These are phyloP conservation scores for Jamesozyma rosinii DNA, from an alignment of 805 yeast genomes.

Conservation along the genomic window DNA sequence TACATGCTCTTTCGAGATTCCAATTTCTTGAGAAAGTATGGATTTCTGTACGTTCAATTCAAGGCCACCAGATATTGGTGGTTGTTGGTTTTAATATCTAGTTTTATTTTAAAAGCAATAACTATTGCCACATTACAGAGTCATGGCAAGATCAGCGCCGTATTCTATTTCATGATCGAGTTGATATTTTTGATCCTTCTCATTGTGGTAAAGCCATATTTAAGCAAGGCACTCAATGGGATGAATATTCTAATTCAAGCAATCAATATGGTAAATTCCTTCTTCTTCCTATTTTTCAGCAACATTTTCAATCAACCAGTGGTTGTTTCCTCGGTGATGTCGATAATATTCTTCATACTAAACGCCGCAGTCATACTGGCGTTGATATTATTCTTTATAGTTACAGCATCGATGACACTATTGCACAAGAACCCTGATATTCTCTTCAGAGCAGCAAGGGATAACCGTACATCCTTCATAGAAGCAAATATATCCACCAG, in stretches of 20 bases:
- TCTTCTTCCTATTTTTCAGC: slow-evolving; percentile 83
- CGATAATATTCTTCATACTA: slow-evolving; percentile 75
- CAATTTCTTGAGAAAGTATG: slow-evolving; percentile 71
- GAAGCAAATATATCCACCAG: background rate
- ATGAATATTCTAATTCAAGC: slow-evolving; percentile 80
- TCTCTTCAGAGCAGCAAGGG: slow-evolving; percentile 89
- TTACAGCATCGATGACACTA: slow-evolving; percentile 77
- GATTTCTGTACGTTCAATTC: slow-evolving; percentile 84
- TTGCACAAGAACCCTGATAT: slow-evolving; percentile 87
- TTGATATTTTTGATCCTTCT: slow-evolving; percentile 54
- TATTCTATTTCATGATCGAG: slow-evolving; percentile 70
- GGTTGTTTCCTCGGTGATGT: slow-evolving; percentile 82
- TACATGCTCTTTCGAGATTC: slow-evolving; percentile 79
- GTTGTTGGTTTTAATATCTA: slow-evolving; percentile 52
- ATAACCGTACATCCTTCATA: slow-evolving; percentile 87
- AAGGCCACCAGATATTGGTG: slow-evolving; percentile 82
- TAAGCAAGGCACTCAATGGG: slow-evolving; percentile 88
- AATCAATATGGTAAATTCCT: slow-evolving; percentile 68
- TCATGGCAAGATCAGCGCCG: slow-evolving; percentile 72
- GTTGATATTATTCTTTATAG: slow-evolving; percentile 72
- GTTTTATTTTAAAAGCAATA: slow-evolving; percentile 62
- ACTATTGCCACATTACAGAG: slow-evolving; percentile 78
- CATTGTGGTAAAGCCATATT: slow-evolving; percentile 71
- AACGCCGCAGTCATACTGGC: slow-evolving; percentile 82
- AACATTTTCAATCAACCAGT: slow-evolving; percentile 73